phyloP scores from a whole-genome alignment of 495 filamentous ascomycete species.

The Hyphodiscus hymeniophilus region DNA sequence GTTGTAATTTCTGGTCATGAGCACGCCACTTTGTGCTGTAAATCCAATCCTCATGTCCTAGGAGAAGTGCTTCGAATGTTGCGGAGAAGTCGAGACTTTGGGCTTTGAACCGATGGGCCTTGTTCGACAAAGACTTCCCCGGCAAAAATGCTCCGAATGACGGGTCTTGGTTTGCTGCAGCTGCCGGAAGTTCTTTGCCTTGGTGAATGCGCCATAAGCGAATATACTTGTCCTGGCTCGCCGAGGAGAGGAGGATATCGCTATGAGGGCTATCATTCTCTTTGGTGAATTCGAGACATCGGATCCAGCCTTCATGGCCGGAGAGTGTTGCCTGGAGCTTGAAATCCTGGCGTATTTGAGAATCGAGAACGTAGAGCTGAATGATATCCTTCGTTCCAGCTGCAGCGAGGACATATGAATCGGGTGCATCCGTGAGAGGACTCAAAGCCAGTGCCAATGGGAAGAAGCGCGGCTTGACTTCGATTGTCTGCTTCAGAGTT shows the following conservation, averaged over 20 bases:
- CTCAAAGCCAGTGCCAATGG: conserved; percentile 67
- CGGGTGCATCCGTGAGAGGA: conserved; percentile 37
- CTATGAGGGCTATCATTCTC: conserved; percentile 44
- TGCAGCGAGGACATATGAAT: conserved; percentile 62
- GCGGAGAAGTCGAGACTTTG: conserved; percentile 55
- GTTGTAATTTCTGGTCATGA: conserved; percentile 47
- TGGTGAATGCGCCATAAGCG: conserved; percentile 82
- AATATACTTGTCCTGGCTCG: conserved; percentile 96
- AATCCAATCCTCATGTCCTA: conserved; percentile 98
- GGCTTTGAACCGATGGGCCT: conserved; percentile 60
- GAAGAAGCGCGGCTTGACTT: conserved; percentile 67
- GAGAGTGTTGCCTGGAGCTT: conserved; percentile 68
- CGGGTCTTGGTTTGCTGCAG: conserved; percentile 32
- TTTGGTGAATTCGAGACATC: conserved; percentile 66
- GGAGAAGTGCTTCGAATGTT: conserved; percentile 89
- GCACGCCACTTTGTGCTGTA: conserved; percentile 76
- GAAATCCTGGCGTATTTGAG: conserved; percentile 41
- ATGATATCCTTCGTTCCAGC: conserved; percentile 73
- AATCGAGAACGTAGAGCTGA: conserved; percentile 61
- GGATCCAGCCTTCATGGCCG: conserved; percentile 94
- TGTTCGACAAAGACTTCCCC: conserved; percentile 69
- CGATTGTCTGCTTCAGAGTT: conserved; percentile 61
- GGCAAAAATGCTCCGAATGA: conserved; percentile 44
- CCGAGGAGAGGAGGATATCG: conserved; percentile 82
- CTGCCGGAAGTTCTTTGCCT: conserved; percentile 50